These are phyloP conservation scores for Kwoniella europaea DNA, from an alignment of 768 basidiomycete species.

Conservation along the genomic window DNA sequence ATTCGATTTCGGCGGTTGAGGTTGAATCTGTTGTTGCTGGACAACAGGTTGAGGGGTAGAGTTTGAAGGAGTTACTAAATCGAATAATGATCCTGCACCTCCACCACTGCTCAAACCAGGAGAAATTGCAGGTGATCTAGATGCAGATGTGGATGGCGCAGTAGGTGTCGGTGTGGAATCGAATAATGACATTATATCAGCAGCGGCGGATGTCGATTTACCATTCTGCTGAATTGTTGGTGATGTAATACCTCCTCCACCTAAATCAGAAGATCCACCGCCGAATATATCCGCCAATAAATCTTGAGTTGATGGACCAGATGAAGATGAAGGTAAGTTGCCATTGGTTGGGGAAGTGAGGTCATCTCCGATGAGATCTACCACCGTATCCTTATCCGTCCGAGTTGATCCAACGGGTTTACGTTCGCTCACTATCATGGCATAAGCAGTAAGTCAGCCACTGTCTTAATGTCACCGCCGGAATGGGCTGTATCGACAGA, in stretches of 20 bases:
- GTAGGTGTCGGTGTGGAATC: slow-evolving; percentile 62
- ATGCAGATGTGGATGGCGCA: slow-evolving; percentile 57
- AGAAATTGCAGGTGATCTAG: slow-evolving; percentile 41
- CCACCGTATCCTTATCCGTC: slow-evolving; percentile 69
- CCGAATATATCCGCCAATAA: slow-evolving; percentile 94
- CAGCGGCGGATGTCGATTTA: slow-evolving; percentile 64
- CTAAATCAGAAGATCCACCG: slow-evolving; percentile 41
- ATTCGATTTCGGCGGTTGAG: slow-evolving; percentile 63
- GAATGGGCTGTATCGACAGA: not conserved
- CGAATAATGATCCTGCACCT: slow-evolving; percentile 47
- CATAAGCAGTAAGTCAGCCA: not conserved
- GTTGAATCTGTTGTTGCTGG: slow-evolving; percentile 64
- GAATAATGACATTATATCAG: slow-evolving; percentile 92
- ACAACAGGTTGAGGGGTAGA: slow-evolving; percentile 56
- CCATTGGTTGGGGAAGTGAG: slow-evolving; percentile 58
- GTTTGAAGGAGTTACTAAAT: slow-evolving; percentile 34
- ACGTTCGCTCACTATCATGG: slow-evolving; percentile 80
- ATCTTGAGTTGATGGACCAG: slow-evolving; percentile 68
- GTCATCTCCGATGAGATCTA: slow-evolving; percentile 86
- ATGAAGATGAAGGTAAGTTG: slow-evolving; percentile 59
- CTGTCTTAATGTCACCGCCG: not conserved
- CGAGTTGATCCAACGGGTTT: slow-evolving; percentile 92
- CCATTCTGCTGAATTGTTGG: slow-evolving; percentile 56
- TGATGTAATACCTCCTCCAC: slow-evolving; percentile 46
- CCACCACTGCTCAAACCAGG: slow-evolving; percentile 25